These are phyloP conservation scores for Solanum paucissectum DNA, from an alignment of 257 asterid species.

Conservation along the genomic window DNA sequence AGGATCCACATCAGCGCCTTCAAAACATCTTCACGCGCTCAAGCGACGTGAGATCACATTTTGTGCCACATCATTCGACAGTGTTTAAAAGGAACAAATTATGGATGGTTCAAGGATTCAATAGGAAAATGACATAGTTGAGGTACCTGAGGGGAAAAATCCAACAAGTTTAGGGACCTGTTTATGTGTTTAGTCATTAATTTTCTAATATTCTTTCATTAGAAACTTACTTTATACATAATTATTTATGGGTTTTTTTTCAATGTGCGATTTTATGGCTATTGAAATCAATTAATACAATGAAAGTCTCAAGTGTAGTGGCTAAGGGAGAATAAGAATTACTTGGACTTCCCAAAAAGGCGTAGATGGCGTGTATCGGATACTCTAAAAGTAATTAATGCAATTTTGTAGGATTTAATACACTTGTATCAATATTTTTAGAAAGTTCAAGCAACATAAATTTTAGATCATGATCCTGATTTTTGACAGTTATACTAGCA, in stretches of 20 bases:
- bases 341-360: neutral
- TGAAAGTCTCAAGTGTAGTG: neutral
- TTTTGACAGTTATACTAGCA: neutral
- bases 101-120: no score
- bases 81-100: no score
- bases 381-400: neutral
- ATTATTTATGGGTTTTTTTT: neutral
- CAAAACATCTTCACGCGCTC: no score
- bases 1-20: no score
- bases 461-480: neutral
- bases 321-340: neutral
- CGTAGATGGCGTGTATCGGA: rapidly evolving
- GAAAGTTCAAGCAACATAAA: neutral
- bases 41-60: no score
- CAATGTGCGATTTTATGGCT: neutral
- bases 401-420: neutral
- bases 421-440: neutral
- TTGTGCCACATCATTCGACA: no score
- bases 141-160: no score
- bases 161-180: no score
- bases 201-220: neutral
- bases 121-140: no score
- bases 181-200: neutral
- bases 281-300: neutral
- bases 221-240: neutral